These are phyloP conservation scores for Umbelopsis isabellina DNA, from an alignment of 192 early-diverging fungal species.

Conservation along the genomic window DNA sequence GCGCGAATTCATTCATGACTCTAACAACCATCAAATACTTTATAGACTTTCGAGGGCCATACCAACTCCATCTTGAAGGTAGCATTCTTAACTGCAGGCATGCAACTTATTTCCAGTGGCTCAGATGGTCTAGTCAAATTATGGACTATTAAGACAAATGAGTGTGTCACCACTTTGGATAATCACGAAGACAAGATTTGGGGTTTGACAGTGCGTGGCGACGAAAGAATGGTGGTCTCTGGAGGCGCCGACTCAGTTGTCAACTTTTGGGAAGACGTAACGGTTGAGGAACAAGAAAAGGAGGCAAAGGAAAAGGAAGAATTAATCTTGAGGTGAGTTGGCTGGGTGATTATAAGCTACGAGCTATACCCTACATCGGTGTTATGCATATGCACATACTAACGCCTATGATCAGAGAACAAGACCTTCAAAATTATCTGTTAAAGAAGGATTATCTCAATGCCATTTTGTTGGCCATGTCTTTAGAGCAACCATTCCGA, in stretches of 20 bases:
- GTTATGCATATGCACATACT: neutral
- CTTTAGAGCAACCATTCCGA: slow-evolving; percentile 87
- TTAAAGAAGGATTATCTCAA: slow-evolving; percentile 88
- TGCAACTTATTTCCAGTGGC: slow-evolving; percentile 85
- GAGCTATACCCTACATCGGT: too few species aligned
- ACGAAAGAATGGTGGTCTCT: slow-evolving; percentile 75
- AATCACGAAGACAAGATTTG: slow-evolving; percentile 96
- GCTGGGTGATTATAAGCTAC: neutral
- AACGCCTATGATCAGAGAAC: slow-evolving; percentile 56
- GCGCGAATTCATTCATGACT: neutral
- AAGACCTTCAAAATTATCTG: slow-evolving; percentile 88
- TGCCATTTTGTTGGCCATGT: slow-evolving; percentile 87
- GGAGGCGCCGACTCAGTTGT: slow-evolving; percentile 92
- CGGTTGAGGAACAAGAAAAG: slow-evolving; percentile 80
- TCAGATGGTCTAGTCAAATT: slow-evolving; percentile 96
- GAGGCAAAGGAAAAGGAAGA: slow-evolving; percentile 74
- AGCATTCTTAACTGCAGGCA: slow-evolving; percentile 82
- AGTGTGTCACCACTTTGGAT: slow-evolving; percentile 91
- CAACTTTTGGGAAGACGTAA: slow-evolving; percentile 92
- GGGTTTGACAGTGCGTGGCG: slow-evolving; percentile 79
- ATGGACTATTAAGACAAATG: slow-evolving; percentile 91
- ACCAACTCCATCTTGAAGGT: slow-evolving; percentile 93
- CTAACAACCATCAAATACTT: neutral
- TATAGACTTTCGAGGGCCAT: slow-evolving; percentile 93
- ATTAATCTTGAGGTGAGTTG: slow-evolving; percentile 67